A percentile compares a stretch with the other conserved stretches of the same genome.
Conservation (phyloP, 352 stramenopile species). For the Elongisporangium senticosum region DNA sequence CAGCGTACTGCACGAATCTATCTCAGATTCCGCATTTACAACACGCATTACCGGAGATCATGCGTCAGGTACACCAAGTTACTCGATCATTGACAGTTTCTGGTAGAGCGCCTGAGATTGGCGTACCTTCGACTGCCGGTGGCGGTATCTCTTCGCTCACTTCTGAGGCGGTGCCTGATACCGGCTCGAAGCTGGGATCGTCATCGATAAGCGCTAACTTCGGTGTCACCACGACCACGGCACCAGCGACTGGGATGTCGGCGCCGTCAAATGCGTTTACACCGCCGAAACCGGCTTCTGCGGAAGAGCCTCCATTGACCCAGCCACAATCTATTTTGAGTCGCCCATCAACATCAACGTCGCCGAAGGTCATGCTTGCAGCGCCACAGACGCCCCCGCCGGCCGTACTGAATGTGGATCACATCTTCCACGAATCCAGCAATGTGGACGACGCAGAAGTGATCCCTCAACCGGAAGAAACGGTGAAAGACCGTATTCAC, state of each 20-base stretch:
- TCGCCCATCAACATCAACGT: constrained; percentile 30
- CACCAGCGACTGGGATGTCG: background rate
- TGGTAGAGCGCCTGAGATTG: constrained; percentile 19
- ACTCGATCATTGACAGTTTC: constrained; percentile 51
- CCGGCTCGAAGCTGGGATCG: background rate
- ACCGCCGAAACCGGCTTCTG: constrained; percentile 10
- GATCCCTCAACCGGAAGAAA: constrained; percentile 71
- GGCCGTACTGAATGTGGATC: constrained; percentile 62
- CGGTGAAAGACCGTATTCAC: constrained; percentile 95
- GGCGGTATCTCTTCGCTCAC: constrained; percentile 16
- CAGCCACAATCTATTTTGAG: constrained; percentile 34
- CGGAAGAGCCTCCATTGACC: constrained; percentile 10
- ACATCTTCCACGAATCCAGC: constrained; percentile 80
- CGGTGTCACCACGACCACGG: background rate
- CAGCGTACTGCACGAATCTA: constrained; percentile 97
- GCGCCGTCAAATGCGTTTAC: constrained; percentile 6
- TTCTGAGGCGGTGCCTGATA: constrained; percentile 1
- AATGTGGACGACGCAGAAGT: constrained; percentile 54
- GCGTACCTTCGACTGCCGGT: constrained; percentile 13
- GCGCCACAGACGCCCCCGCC: constrained; percentile 35
- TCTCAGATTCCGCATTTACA: constrained; percentile 97
- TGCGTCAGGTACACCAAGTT: constrained; percentile 84
- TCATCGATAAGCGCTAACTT: constrained; percentile 1
- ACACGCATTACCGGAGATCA: constrained; percentile 90
- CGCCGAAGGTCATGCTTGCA: constrained; percentile 32